Conservation (phyloP, 805 yeast genomes). For the Candida qinlingensis region DNA sequence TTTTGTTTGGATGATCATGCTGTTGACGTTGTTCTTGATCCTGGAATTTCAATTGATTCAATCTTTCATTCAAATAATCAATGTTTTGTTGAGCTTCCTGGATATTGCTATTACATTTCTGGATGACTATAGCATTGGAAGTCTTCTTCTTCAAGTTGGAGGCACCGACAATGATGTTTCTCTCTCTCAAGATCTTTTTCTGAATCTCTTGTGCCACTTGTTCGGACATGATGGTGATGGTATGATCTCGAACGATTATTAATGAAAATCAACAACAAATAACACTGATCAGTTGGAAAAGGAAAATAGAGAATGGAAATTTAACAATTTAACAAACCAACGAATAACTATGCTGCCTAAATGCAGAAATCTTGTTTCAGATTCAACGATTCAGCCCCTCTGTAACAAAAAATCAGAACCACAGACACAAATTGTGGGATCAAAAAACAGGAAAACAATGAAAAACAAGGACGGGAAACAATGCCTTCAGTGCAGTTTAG, state of each 20-base stretch:
- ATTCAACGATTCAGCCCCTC: too few species aligned
- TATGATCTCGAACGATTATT: too few species aligned
- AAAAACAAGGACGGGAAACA: too few species aligned
- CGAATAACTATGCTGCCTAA: too few species aligned
- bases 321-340: too few species aligned
- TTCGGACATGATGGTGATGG: slow-evolving; percentile 25
- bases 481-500: too few species aligned
- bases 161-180: slow-evolving; percentile 84
- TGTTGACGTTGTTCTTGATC: slow-evolving; percentile 3
- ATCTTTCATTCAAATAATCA: slow-evolving; percentile 76
- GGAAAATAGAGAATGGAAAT: too few species aligned
- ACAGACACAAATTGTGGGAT: slow-evolving; percentile 10
- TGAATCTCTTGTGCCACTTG: slow-evolving; percentile 60
- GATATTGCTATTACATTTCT: slow-evolving; percentile 84
- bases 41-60: slow-evolving; percentile 47
- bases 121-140: slow-evolving; percentile 75
- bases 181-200: slow-evolving; percentile 83
- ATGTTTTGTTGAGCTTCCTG: slow-evolving; percentile 89
- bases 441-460: background rate
- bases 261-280: too few species aligned
- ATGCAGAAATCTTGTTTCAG: too few species aligned
- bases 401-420: background rate
- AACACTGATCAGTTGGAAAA: too few species aligned
- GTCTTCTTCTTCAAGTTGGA: slow-evolving; percentile 75
- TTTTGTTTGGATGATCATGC: background rate